Base-by-base conservation (phyloP, 768 basidiomycete genomes). In the Albatrellus ellisii region DNA sequence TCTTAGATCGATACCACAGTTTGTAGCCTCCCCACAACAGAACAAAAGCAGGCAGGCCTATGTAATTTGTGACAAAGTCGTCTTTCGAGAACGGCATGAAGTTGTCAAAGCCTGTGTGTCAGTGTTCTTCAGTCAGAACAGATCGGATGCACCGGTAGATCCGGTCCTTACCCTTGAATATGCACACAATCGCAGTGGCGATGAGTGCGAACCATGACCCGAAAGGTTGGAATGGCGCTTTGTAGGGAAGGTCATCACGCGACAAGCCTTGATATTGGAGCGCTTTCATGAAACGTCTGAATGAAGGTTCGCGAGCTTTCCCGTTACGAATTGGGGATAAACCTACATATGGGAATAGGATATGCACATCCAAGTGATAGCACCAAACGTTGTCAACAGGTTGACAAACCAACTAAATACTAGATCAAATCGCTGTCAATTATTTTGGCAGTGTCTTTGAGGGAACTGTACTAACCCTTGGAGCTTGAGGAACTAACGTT, bases 201-300 rank as follows among this genome's bases (percentile, higher is more conserved):
- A 64, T 59, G 10, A 77, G 56, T 20, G 76, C 78, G 52, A 75
- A 69, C 70, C 69, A 76, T 32, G 70, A 70, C 20, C 74, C 72
- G 58, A 66, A 77, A 20, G 74, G 73, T 52, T 73, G 73, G 54
- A 76, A 73, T n/a, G 77, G 75, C 6, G 72, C 75, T 55, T 71
- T 64, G 63, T 68, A 71, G 5, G 68, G 66, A 20, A 71, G 57
- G 36, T 59, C 59, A 43, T 65, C 60, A 20, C 68, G 53, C 4
- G 57, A 58, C 48, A 66, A 59, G 15, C 68, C 68, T 42, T 67
- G 66, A 8, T 53, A 58, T 40, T 63, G 62, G 52, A 70, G 60
- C 0, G 72, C 72, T 27, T 55, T 54, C 58, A 73, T 66, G 54
- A 75, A 74, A 39, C 68, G 64, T 36, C 68, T 67, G 46, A 18